These are phyloP conservation scores for Piper betle DNA, from an alignment of 164 flowering plant genomes.

Conservation along the genomic window DNA sequence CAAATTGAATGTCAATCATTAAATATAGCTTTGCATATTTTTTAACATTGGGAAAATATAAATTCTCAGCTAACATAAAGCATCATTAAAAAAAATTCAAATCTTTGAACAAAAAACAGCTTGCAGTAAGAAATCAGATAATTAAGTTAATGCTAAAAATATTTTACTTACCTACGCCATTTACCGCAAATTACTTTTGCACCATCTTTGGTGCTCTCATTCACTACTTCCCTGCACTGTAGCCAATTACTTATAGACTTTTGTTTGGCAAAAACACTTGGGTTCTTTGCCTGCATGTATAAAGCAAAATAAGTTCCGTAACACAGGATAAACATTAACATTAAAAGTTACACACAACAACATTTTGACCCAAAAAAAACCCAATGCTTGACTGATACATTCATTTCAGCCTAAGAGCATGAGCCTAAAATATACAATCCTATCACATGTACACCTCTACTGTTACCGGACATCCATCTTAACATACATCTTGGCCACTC, in stretches of 20 bases:
- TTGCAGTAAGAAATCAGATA: background rate
- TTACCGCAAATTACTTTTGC: conserved; percentile 68
- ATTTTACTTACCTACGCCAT: conserved; percentile 77
- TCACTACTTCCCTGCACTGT: conserved; percentile 51
- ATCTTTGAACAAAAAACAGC: background rate
- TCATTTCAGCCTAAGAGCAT: too few species aligned
- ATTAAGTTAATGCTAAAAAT: background rate
- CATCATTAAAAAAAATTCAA: background rate
- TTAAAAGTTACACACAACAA: too few species aligned
- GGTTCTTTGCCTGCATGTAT: conserved; percentile 21
- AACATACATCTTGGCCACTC: too few species aligned
- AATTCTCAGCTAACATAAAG: background rate
- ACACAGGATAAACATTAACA: too few species aligned
- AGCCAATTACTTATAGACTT: conserved; percentile 82
- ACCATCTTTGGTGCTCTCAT: conserved; percentile 20
- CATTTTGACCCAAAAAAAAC: too few species aligned
- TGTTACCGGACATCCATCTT: too few species aligned
- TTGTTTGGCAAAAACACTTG: conserved; percentile 17
- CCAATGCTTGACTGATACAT: too few species aligned
- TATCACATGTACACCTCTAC: too few species aligned
- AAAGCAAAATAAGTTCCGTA: background rate
- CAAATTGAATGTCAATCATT: background rate
- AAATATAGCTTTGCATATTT: background rate
- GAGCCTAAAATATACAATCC: too few species aligned
- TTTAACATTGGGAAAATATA: background rate